These are phyloP conservation scores for Aspergillus fumigatiaffinis DNA, from an alignment of 2,329 filamentous ascomycete species.

Conservation along the genomic window DNA sequence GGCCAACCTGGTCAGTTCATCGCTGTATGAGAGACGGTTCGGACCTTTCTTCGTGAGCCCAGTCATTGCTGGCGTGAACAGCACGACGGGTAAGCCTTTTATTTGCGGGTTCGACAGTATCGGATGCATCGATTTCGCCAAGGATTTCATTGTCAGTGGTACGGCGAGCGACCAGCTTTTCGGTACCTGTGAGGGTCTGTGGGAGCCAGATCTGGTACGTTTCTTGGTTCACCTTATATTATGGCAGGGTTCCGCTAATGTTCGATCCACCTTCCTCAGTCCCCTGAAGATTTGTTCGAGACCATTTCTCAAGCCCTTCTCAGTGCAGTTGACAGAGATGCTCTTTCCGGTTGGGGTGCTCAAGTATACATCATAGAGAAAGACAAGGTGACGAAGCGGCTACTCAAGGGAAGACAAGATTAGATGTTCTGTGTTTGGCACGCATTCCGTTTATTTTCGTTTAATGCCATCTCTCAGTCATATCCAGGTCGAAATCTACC, in stretches of 20 bases:
- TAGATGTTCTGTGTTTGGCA: constrained; percentile 43
- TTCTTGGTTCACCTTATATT: neutral
- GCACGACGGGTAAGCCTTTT: constrained; percentile 90
- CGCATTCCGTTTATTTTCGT: constrained; percentile 19
- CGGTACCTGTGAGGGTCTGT: constrained; percentile 95
- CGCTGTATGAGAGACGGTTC: constrained; percentile 92
- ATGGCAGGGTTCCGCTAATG: neutral
- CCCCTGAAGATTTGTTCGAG: constrained; percentile 93
- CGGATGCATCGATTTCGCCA: constrained; percentile 98
- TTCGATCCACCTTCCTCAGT: constrained; percentile 46
- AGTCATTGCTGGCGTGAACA: constrained; percentile 91
- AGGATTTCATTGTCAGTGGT: constrained; percentile 97
- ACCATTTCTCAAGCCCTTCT: constrained; percentile 94
- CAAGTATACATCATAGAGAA: constrained; percentile 99
- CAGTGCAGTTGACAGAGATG: constrained; percentile 94
- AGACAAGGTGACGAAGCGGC: constrained; percentile 98
- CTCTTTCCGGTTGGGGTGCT: constrained; percentile 94
- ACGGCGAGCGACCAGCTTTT: constrained; percentile 97
- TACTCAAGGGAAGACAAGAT: constrained; percentile 97
- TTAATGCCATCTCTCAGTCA: constrained; percentile 11
- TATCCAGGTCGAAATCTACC: constrained; percentile 12
- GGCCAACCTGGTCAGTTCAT: constrained; percentile 88
- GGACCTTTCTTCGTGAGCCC: constrained; percentile 95
- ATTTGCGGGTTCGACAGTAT: constrained; percentile 99
- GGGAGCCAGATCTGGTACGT: constrained; percentile 93